These are phyloP conservation scores for Claviceps sp. DNA, from an alignment of 2,329 filamentous ascomycete species.

Conservation along the genomic window DNA sequence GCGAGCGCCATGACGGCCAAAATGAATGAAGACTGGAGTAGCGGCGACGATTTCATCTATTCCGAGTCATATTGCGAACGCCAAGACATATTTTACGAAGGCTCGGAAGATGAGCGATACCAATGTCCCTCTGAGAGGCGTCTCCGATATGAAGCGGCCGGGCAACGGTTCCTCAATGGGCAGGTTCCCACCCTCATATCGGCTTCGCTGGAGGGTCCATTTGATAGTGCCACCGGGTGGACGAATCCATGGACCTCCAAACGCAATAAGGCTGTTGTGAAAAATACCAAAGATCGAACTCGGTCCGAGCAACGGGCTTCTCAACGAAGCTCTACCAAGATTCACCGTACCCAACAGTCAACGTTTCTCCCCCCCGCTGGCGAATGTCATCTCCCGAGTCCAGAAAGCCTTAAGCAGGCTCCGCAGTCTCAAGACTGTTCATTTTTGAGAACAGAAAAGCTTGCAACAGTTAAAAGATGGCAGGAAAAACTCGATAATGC, in stretches of 20 bases:
- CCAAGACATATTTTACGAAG: constrained; percentile 37
- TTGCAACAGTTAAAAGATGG: constrained; percentile 21
- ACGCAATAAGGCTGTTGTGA: background rate
- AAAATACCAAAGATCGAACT: background rate
- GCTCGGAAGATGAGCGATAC: constrained; percentile 46
- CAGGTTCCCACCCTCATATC: constrained; percentile 43
- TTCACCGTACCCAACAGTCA: constrained; percentile 1
- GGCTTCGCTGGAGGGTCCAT: constrained; percentile 47
- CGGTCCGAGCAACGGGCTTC: background rate
- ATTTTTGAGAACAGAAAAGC: constrained; percentile 18
- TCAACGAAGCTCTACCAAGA: constrained; percentile 2
- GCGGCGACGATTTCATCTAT: constrained; percentile 26
- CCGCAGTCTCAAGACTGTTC: constrained; percentile 14
- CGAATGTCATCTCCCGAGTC: constrained; percentile 29
- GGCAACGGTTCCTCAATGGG: constrained; percentile 43
- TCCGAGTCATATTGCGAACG: constrained; percentile 27
- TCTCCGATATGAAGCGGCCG: constrained; percentile 44
- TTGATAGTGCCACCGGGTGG: constrained; percentile 26
- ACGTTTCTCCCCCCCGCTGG: constrained; percentile 8
- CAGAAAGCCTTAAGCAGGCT: constrained; percentile 25
- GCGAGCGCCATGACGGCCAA: background rate
- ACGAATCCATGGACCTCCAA: constrained; percentile 19
- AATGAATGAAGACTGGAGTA: constrained; percentile 10
- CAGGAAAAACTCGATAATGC: constrained; percentile 11
- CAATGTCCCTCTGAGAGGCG: constrained; percentile 31